Evolutionary conservation across 352 stramenopile species (phyloP).

Genomic region (Lagenidium sp.): DNA sequence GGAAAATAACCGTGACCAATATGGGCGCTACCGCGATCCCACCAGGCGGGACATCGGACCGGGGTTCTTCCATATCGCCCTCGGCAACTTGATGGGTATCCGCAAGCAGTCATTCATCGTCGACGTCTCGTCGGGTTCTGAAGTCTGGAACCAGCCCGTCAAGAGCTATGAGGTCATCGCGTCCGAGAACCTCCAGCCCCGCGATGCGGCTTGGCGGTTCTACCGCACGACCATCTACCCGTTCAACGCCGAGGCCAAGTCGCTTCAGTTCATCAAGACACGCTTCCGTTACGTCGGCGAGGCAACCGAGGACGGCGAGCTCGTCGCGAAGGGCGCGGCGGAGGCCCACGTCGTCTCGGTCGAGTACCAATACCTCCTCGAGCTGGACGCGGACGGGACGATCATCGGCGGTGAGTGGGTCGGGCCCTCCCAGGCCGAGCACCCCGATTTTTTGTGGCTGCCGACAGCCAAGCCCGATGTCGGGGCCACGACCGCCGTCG

Average conservation of each 20-base stretch:
- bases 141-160: slow-evolving; percentile 9
- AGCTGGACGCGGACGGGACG: slow-evolving; percentile 6
- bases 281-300: slow-evolving; percentile 58
- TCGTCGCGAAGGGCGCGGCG: slow-evolving; percentile 31
- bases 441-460: slow-evolving; percentile 12
- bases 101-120: slow-evolving; percentile 7
- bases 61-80: slow-evolving; percentile 1
- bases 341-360: slow-evolving; percentile 38
- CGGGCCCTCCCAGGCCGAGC: background rate
- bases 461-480: background rate
- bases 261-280: slow-evolving; percentile 40
- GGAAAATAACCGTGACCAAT: slow-evolving; percentile 1
- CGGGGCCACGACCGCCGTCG: slow-evolving; percentile 1
- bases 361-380: slow-evolving; percentile 64
- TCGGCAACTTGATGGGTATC: slow-evolving; percentile 4
- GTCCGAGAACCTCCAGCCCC: background rate
- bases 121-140: slow-evolving; percentile 1
- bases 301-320: slow-evolving; percentile 33
- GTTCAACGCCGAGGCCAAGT: slow-evolving; percentile 51
- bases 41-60: slow-evolving; percentile 2
- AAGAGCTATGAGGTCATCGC: background rate
- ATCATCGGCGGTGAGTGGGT: slow-evolving; percentile 14
- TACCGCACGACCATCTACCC: slow-evolving; percentile 19
- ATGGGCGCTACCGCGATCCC: slow-evolving; percentile 3
- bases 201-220: background rate